Evolutionary conservation across 2,329 filamentous ascomycete genomes (phyloP), one percentile per base, ranked within the genome.

Genomic region (Talaromyces sp.): DNA sequence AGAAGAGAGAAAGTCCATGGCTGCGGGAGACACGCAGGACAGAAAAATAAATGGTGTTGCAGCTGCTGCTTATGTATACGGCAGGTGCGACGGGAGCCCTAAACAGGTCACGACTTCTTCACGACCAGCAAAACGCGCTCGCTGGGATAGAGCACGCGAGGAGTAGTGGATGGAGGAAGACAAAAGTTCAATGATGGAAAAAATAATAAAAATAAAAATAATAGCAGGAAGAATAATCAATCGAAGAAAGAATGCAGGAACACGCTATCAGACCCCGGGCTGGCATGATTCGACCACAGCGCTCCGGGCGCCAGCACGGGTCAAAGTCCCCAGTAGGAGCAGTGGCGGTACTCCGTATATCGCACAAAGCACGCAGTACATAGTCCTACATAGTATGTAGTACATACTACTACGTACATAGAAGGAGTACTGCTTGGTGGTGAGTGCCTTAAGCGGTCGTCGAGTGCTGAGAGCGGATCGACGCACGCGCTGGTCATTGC

Each of bases 1-100:
- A 24, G 67, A 65, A 17, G 64, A 65, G 12, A 66, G 58, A 24
- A 63, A 58, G 35, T 68, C 68, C 66, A 69, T 68, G 17, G 26
- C 53, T 12, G 41, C 43, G 29, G 38, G 8, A 12, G 31, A 32
- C 17, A 19, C 41, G 11, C 43, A 55, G 35, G 31, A 2, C 9
- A 32, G 7, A 19, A 38, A 26, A 48, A 12, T 43, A n/a, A 8
- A 19, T 38, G 46, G 41, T 31, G n/a, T 51, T 29, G 31, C 29
- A 27, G 46, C 12, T 3, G 3, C 24, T 24, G 35, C 24, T 32
- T 54, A 19, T n/a, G 17, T 54, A 19, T n/a, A 21, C 24, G 54
- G 21, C 19, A 52, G 43, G 53, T 17, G 41, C 57, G 38, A 46
- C 43, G 43, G 41, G 19, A 46, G 21, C 43, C 21, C 41, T 43